Evolutionary conservation across 441 rosid species (phyloP), one percentile per base, ranked within the genome.

Genomic region (Erysimum cheiri): DNA sequence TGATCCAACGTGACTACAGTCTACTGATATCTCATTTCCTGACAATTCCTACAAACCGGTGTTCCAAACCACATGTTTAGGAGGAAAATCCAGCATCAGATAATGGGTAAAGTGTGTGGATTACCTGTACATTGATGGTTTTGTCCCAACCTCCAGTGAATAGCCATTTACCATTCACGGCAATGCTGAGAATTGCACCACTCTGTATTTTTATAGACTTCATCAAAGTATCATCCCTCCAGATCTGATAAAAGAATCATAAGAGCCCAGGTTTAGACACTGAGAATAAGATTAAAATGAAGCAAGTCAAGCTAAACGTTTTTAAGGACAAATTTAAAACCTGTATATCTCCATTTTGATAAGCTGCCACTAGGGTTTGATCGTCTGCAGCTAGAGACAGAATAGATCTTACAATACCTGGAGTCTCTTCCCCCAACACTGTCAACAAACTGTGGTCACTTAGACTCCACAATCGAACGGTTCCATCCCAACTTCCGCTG

Each of bases 401-500:
- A 71, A 94, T 82, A 74, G 97, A 80, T 55, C 77, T 69, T 73
- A 72, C 70, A 48, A 68, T 77, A 78, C 92, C 85, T 5, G 80
- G 80, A 49, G 77, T 70, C 66, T 82, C 88, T 62, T 85, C 90
- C 40, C 90, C 91, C 75, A 88, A 80, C 48, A 91, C 89, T 13
- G 92, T 82, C 85, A 94, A 75, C 63, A 85, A 82, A 79, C 87
- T 80, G 64, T 90, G 92, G 81, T 94, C 96, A 80, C 80, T 82
- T 40, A 90, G 83, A 79, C 90, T 85, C 98, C 97, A 91, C 64
- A 94, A 78, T 64, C 92, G 72, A 60, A 94, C 72, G 40, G 91
- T 90, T 70, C 98, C 97, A 80, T 91, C 98, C 94, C 96, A 90
- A 74, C 98, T 90, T 56, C 98, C 97, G 40, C 98, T 90, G 65